Conservation (phyloP, 805 yeast genomes). For the Jamesozyma jinghongensis region DNA sequence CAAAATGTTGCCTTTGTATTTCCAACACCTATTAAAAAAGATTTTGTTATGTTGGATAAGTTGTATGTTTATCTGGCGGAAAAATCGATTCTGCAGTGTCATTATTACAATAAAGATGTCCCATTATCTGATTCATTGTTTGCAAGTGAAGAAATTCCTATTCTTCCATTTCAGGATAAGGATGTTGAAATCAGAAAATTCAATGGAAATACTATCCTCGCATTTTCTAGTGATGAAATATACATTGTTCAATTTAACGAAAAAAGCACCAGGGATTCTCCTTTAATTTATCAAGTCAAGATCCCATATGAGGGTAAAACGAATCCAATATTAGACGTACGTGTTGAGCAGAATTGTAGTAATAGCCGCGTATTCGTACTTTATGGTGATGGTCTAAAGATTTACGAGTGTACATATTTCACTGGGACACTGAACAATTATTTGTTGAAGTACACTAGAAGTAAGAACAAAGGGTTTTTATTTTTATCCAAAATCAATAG, state of each 20-base stretch:
- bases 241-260: not conserved
- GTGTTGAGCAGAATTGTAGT: not conserved
- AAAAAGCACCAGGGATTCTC: not conserved
- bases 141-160: not conserved
- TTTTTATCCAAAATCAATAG: slow-evolving; percentile 19
- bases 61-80: slow-evolving; percentile 2
- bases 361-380: slow-evolving; percentile 11
- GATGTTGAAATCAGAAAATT: slow-evolving; percentile 2
- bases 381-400: slow-evolving; percentile 17
- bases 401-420: slow-evolving; percentile 14
- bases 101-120: too few relatives aligned
- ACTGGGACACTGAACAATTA: slow-evolving; percentile 17
- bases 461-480: slow-evolving; percentile 14
- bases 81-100: slow-evolving; percentile 1
- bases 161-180: not conserved
- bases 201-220: not conserved
- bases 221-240: slow-evolving; percentile 1
- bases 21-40: not conserved
- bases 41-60: slow-evolving; percentile 1
- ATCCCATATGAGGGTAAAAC: slow-evolving; percentile 12
- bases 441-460: slow-evolving; percentile 20
- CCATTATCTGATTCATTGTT: too few relatives aligned
- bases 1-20: too few relatives aligned
- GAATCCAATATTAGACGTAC: slow-evolving; percentile 16
- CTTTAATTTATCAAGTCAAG: slow-evolving; percentile 10